Percentiles rank a stretch among this genome's conserved stretches.
These are phyloP conservation scores for Phytophthora hibernalis DNA, from an alignment of 352 stramenopile genomes.

Conservation along the genomic window DNA sequence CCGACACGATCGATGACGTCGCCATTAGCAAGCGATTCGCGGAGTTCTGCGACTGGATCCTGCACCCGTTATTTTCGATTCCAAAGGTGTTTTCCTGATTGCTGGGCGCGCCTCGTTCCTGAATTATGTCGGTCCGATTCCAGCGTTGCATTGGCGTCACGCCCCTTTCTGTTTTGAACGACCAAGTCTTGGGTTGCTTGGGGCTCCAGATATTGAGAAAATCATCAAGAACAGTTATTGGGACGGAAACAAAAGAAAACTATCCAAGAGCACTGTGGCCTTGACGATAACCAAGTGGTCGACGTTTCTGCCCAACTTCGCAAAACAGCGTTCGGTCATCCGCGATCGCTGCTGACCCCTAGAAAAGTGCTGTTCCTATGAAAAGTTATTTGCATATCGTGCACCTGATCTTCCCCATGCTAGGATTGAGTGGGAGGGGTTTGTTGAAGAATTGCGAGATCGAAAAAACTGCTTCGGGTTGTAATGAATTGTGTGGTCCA, in stretches of 20 bases:
- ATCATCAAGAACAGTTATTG: slow-evolving; percentile 1
- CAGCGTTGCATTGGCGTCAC: too few species aligned
- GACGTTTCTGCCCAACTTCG: background rate
- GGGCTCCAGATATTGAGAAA: background rate
- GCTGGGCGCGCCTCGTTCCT: slow-evolving; percentile 17
- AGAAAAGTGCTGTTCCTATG: background rate
- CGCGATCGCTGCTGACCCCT: background rate
- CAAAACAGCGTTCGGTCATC: background rate
- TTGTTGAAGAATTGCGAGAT: background rate
- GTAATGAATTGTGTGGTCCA: background rate
- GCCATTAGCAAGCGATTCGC: background rate
- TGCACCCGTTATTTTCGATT: slow-evolving; percentile 4
- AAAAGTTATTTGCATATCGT: background rate
- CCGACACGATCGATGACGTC: background rate
- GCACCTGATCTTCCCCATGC: background rate
- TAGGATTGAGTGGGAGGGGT: background rate
- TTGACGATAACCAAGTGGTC: background rate
- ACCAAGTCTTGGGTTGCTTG: slow-evolving; percentile 1
- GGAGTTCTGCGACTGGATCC: background rate
- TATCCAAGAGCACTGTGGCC: slow-evolving; percentile 3
- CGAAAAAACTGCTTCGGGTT: background rate
- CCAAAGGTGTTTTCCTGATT: slow-evolving; percentile 29
- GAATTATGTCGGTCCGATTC: slow-evolving; percentile 11
- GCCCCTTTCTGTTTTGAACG: background rate
- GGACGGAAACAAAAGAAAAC: background rate